Percentiles rank a stretch among this genome's conserved stretches.
Conservation (phyloP, 1,139 yeast genomes). For the Scheffersomyces insectosa region DNA sequence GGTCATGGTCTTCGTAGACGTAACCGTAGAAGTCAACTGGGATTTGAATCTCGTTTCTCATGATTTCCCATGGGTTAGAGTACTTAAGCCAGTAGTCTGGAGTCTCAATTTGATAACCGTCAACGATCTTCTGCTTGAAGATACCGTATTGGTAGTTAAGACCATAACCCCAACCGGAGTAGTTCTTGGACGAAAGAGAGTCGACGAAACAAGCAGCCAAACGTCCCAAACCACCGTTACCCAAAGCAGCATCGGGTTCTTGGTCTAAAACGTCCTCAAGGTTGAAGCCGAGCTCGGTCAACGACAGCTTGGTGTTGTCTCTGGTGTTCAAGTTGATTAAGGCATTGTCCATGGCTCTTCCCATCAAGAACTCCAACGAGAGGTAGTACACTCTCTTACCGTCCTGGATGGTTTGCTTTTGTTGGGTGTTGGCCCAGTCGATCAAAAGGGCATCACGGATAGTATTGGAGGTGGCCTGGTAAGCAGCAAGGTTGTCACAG, state of each 20-base stretch:
- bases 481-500: conserved; percentile 90
- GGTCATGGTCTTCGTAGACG: conserved; percentile 62
- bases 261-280: conserved; percentile 82
- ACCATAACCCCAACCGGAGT: conserved; percentile 97
- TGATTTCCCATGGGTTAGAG: conserved; percentile 92
- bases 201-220: conserved; percentile 94
- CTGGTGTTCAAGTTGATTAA: conserved; percentile 69
- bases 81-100: conserved; percentile 93
- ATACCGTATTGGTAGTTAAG: conserved; percentile 92
- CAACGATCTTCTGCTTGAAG: conserved; percentile 84
- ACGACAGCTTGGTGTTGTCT: conserved; percentile 53
- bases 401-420: conserved; percentile 78
- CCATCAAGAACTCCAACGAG: conserved; percentile 90
- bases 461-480: conserved; percentile 81
- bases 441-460: conserved; percentile 78
- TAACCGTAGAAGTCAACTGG: conserved; percentile 93
- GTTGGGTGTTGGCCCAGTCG: conserved; percentile 95
- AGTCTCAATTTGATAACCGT: conserved; percentile 91
- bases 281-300: conserved; percentile 79
- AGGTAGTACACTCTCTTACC: conserved; percentile 86
- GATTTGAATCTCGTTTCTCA: conserved; percentile 81
- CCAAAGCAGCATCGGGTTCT: conserved; percentile 93
- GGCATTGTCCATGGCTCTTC: conserved; percentile 94
- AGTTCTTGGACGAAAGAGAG: conserved; percentile 81
- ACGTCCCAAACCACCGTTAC: conserved; percentile 95